Evolutionary conservation across 2,329 filamentous ascomycete genomes (phyloP), one percentile per base, ranked within the genome.

Genomic region (Elsinoe fawcettii): DNA sequence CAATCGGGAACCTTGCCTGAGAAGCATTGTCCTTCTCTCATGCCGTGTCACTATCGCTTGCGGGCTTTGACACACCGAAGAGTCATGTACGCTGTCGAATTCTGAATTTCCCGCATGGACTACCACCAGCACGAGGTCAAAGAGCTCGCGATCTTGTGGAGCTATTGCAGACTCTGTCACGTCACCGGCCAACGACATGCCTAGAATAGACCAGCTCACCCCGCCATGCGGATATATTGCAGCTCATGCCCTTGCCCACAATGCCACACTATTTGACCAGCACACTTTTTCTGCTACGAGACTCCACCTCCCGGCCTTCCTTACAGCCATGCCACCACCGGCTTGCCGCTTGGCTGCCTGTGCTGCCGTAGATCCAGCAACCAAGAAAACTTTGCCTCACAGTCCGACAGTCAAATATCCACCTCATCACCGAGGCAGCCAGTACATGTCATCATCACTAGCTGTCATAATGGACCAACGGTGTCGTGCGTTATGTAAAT

Each of bases 181-280:
- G 49, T 53, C 49, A 53, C 49, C 18, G 6, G 16, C 25, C 49
- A 37, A 53, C 49, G 30, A 53, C n/a, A 53, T 53, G 49, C 49
- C 49, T 53, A 27, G 34, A 53, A 53, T 53, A 53, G 49, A 53
- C 25, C 49, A 37, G 49, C 49, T 39, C 20, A 16, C 49, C 49
- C 49, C 49, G 49, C 49, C 49, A 53, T 53, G 49, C 49, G 49
- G 49, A 53, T 53, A 53, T 34, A 53, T 39, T 53, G 49, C 49
- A 53, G 20, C 25, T 53, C 25, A 23, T 53, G 30, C 32, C 49
- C 49, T 53, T 53, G 49, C 27, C 44, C 23, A 16, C 11, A 30
- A 30, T 30, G 27, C 27, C 27, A 30, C 27, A 30, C 27, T 30
- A 30, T 30, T 25, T 12, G 18, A 9, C 22, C 9, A 30, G 7